Evolutionary conservation across 305 asterid genomes (phyloP).

Genomic region (Solanum hybrid): DNA sequence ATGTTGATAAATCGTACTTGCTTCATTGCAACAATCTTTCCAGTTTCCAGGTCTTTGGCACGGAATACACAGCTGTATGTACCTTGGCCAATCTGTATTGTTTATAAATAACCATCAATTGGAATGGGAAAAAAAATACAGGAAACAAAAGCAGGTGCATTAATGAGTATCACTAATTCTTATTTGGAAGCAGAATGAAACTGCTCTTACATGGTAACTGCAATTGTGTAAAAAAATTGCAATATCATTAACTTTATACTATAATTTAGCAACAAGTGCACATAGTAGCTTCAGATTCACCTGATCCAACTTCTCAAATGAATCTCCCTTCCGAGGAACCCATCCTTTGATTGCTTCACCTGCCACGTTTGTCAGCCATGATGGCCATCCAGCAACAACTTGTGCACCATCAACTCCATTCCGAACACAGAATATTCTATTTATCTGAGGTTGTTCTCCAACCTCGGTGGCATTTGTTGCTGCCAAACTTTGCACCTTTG

Average conservation of each 20-base stretch:
- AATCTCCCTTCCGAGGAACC: slow-evolving; percentile 76
- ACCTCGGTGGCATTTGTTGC: slow-evolving; percentile 15
- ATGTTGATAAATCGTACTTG: slow-evolving; percentile 77
- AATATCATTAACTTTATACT: background rate
- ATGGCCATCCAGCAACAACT: slow-evolving; percentile 84
- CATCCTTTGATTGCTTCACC: slow-evolving; percentile 94
- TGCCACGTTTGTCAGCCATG: slow-evolving; percentile 77
- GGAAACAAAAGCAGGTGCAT: background rate
- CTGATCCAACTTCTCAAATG: slow-evolving; percentile 83
- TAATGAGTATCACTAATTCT: background rate
- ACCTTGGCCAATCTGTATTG: slow-evolving; percentile 82
- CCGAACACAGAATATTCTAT: slow-evolving; percentile 42
- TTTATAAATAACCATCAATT: background rate
- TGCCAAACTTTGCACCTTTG: slow-evolving; percentile 22
- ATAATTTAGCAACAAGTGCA: background rate
- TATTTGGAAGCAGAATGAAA: background rate
- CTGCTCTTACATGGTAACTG: background rate
- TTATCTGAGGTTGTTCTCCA: slow-evolving; percentile 48
- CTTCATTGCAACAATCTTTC: slow-evolving; percentile 68
- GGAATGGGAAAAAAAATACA: background rate
- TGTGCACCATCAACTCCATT: slow-evolving; percentile 76
- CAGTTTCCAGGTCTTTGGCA: slow-evolving; percentile 81
- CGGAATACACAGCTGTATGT: slow-evolving; percentile 88
- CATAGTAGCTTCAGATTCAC: slow-evolving; percentile 18
- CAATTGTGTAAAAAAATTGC: background rate